Percentiles rank a stretch among this genome's conserved stretches.
phyloP scores from a whole-genome alignment of 768 basidiomycete species.

The Lactifluus hygrophoroides region DNA sequence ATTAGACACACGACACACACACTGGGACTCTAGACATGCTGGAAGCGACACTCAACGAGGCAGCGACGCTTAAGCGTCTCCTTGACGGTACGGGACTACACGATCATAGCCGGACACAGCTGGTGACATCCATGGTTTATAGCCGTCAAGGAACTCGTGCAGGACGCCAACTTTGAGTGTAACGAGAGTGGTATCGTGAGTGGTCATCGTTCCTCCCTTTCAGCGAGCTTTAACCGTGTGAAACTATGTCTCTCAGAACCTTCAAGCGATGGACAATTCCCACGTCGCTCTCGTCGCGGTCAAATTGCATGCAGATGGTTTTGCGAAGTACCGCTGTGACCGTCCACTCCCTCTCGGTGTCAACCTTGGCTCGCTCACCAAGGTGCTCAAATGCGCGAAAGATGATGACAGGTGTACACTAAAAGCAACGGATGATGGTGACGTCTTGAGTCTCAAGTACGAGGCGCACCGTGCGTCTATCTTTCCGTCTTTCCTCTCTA shows the following conservation, averaged over 20 bases:
- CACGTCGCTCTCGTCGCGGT: slow-evolving; percentile 96
- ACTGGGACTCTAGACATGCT: slow-evolving; percentile 44
- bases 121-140: not conserved
- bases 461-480: slow-evolving; percentile 72
- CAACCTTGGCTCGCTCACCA: slow-evolving; percentile 80
- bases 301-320: slow-evolving; percentile 67
- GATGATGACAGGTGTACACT: slow-evolving; percentile 90
- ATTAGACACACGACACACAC: not conserved
- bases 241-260: slow-evolving; percentile 35
- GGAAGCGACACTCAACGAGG: slow-evolving; percentile 87
- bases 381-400: slow-evolving; percentile 95
- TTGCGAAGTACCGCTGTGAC: slow-evolving; percentile 88
- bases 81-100: slow-evolving; percentile 65
- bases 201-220: slow-evolving; percentile 7
- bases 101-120: not conserved
- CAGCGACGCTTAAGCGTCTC: slow-evolving; percentile 83
- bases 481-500: not conserved
- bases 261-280: slow-evolving; percentile 99
- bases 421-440: slow-evolving; percentile 86
- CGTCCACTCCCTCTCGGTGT: slow-evolving; percentile 88
- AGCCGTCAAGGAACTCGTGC: slow-evolving; percentile 97
- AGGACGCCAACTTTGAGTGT: slow-evolving; percentile 97
- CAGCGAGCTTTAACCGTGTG: not conserved
- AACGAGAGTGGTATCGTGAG: slow-evolving; percentile 87
- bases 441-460: slow-evolving; percentile 80